Evolutionary conservation across 108 stramenopile genomes (phyloP).

Genomic region (Bacterosira constricta): DNA sequence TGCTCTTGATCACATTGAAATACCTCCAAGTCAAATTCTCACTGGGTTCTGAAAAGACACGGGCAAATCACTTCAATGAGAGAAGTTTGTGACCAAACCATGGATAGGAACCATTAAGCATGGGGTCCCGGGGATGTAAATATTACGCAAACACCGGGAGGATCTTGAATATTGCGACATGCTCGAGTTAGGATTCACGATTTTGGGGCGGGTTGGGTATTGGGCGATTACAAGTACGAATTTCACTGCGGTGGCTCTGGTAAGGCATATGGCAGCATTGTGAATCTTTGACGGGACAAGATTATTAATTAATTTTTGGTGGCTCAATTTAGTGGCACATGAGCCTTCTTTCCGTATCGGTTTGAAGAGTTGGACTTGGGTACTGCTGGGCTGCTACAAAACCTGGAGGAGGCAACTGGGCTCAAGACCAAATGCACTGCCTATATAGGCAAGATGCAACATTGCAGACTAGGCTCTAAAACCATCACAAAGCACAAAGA

Average conservation of each 20-base stretch:
- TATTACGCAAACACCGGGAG: not conserved
- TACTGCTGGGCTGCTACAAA: slow-evolving; percentile 27
- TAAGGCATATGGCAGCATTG: slow-evolving; percentile 30
- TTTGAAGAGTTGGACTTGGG: slow-evolving; percentile 50
- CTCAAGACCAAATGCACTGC: slow-evolving; percentile 37
- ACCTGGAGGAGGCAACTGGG: slow-evolving; percentile 45
- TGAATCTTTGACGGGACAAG: slow-evolving; percentile 63
- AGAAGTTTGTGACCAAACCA: not conserved
- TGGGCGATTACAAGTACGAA: slow-evolving; percentile 40
- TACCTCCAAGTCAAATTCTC: slow-evolving; percentile 52
- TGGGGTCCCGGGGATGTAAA: not conserved
- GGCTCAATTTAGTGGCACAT: slow-evolving; percentile 12
- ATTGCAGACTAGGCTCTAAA: not conserved
- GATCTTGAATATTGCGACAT: slow-evolving; percentile 9
- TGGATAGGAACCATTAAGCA: not conserved
- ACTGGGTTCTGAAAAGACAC: slow-evolving; percentile 34
- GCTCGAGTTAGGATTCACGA: slow-evolving; percentile 29
- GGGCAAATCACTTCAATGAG: not conserved
- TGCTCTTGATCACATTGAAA: slow-evolving; percentile 50
- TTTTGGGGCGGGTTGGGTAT: slow-evolving; percentile 8
- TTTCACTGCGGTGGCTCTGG: slow-evolving; percentile 49
- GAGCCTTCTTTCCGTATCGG: slow-evolving; percentile 31
- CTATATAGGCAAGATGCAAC: not conserved
- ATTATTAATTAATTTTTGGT: slow-evolving; percentile 48
- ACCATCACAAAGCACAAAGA: not conserved